Base-by-base conservation (phyloP, 2,329 filamentous ascomycete genomes). In the Myotisia sp. region DNA sequence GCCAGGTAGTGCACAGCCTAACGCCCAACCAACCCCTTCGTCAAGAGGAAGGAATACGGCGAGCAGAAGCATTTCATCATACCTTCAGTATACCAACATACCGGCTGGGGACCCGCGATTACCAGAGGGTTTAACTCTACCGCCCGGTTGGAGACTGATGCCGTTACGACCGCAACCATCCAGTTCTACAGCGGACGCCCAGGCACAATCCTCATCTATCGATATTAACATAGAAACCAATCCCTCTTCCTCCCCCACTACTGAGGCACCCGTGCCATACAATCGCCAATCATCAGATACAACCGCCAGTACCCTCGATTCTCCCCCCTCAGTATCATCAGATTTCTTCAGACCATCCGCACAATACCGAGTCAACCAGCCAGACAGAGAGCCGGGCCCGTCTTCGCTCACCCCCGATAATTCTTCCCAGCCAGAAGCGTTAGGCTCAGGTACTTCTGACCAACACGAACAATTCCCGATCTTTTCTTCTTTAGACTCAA, bases 141-240 rank as follows among this genome's bases (percentile, higher is more conserved):
- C 69, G 5, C 58, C 62, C 37, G 69, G 69, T 7, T 73, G 65
- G 65, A 60, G 59, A 5, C 41, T 67, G 30, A 53, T 64, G 42
- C 65, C 65, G 20, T 47, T 68, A 29, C 54, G 18, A 32, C n/a
- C 18, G 29, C 18, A 6, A 13, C 29, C 17, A 13, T 17, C 6
- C 8, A 22, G 3, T 32, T 32, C 19, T 32, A 14, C 6, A 14
- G 29, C n/a, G n/a, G 29, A 6, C 29, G 10, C 18, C 19, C 29
- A 8, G 29, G 18, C 17, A 4, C 23, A 9, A 17, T 17, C n/a
- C 13, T 32, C 19, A 13, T 17, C 29, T 10, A 13, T 30, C 8
- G 28, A 19, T 10, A 19, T 19, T 12, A 30, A 30, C 28, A 10
- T 30, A 6, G 28, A 19, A n/a, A n/a, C n/a, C n/a, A n/a, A n/a